Evolutionary conservation across 345 rosid species (phyloP), one percentile per base, ranked within the genome.

Genomic region (Linum lewisii): DNA sequence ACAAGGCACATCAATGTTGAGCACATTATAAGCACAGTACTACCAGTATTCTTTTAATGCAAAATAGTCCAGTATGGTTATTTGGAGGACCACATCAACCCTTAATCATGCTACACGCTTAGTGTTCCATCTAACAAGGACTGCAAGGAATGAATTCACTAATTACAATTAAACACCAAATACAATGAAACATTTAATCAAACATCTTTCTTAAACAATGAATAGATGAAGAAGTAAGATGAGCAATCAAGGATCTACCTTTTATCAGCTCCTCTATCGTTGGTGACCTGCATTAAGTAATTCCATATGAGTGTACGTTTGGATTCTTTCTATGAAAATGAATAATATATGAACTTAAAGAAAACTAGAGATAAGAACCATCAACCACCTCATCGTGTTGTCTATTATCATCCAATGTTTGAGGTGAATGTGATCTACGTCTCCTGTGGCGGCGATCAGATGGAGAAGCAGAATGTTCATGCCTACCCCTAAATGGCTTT

Each of bases 311-410:
- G 54, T 13, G 57, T 59, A 45, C 55, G 10, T 34, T 34, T 34
- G 32, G 25, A 29, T 26, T 10, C 19, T n/a, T 24, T 64, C 56
- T 21, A n/a, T 3, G 20, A 1, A 32, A 38, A 34, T 1, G 24
- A 13, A 61, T 36, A 55, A 20, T 23, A 53, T 20, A 4, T 49
- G 18, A 21, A 44, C 13, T 16, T 58, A 63, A n/a, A 34, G 25
- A 50, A 51, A 54, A 63, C n/a, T 38, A 44, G 68, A 69, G 63
- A 45, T 69, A 60, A 72, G 68, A 69, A 74, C 77, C 71, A 81
- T 63, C 73, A 73, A 73, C 68, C 70, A 88, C 98, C 97, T 92
- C 86, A 29, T 78, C 79, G 51, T 51, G 82, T 47, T 74, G 72
- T 72, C 79, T 74, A 32, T 60, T 69, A 72, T 69, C 77, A 65